phyloP scores from a whole-genome alignment of 2,329 filamentous ascomycete genomes.

The Cladosporium cucumerinum region DNA sequence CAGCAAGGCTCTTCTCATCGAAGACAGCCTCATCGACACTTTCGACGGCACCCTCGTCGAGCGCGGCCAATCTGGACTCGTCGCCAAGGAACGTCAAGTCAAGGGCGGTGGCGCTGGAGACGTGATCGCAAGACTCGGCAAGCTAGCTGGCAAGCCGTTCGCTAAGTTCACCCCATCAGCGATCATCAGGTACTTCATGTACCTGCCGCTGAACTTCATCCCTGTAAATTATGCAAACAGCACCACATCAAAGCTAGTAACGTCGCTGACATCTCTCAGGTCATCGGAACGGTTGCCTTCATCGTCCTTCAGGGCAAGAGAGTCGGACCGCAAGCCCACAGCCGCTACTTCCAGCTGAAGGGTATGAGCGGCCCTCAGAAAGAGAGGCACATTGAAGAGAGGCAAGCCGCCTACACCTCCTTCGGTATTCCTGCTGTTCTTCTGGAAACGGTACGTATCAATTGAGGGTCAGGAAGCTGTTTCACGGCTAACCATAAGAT shows the following conservation, averaged over 20 bases:
- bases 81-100: slow-evolving; percentile 71
- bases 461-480: background rate
- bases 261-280: slow-evolving; percentile 23
- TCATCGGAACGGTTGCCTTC: slow-evolving; percentile 80
- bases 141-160: slow-evolving; percentile 55
- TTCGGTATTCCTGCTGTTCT: slow-evolving; percentile 79
- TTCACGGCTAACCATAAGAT: background rate
- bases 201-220: slow-evolving; percentile 89
- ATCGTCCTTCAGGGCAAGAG: slow-evolving; percentile 64
- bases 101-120: slow-evolving; percentile 51
- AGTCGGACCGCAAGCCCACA: slow-evolving; percentile 53
- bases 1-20: slow-evolving; percentile 70
- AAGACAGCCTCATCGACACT: slow-evolving; percentile 79
- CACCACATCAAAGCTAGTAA: background rate
- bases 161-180: slow-evolving; percentile 53
- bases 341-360: slow-evolving; percentile 87
- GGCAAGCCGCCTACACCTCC: slow-evolving; percentile 77
- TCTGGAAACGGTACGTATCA: slow-evolving; percentile 62
- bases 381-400: slow-evolving; percentile 65
- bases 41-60: slow-evolving; percentile 71
- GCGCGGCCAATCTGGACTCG: slow-evolving; percentile 57
- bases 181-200: slow-evolving; percentile 75
- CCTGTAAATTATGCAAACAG: slow-evolving; percentile 42
- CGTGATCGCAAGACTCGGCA: slow-evolving; percentile 55
- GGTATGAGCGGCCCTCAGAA: slow-evolving; percentile 66